Conservation (phyloP, 352 stramenopile species). For the Paralagenidium karlingii region DNA sequence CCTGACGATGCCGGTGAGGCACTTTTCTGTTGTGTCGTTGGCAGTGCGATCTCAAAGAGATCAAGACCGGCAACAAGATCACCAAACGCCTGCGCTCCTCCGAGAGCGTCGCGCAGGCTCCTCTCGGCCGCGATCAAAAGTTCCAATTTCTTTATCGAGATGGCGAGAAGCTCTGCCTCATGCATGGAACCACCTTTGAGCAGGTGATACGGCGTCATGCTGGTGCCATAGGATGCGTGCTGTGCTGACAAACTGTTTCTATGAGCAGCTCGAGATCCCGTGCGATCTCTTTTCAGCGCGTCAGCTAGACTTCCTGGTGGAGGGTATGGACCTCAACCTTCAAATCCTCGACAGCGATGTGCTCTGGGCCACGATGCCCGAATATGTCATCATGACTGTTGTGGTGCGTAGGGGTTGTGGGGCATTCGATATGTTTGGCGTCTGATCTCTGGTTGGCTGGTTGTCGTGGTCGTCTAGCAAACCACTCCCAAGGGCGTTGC, state of each 20-base stretch:
- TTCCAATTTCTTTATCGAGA: constrained; percentile 81
- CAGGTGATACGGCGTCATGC: constrained; percentile 22
- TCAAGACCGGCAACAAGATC: constrained; percentile 76
- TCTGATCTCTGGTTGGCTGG: neutral
- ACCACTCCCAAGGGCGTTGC: constrained; percentile 67
- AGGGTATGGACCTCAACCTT: constrained; percentile 68
- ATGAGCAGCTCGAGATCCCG: constrained; percentile 50
- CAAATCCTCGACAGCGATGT: constrained; percentile 79
- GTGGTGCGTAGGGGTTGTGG: constrained; percentile 16
- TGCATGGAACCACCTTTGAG: constrained; percentile 71
- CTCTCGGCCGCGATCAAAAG: constrained; percentile 48
- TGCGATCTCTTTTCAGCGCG: constrained; percentile 51
- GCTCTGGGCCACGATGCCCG: constrained; percentile 79
- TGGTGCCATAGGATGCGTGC: no score
- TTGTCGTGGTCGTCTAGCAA: constrained; percentile 19
- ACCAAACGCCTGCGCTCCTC: constrained; percentile 72
- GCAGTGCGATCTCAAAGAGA: constrained; percentile 74
- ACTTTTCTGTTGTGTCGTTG: neutral
- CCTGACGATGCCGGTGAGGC: no score
- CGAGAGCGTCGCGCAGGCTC: constrained; percentile 67
- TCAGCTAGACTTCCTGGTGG: constrained; percentile 63
- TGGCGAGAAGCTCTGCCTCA: constrained; percentile 65
- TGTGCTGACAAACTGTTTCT: neutral
- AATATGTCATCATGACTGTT: constrained; percentile 61
- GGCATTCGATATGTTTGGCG: neutral